These are phyloP conservation scores for Akanthomyces uredinophilus DNA, from an alignment of 2,329 filamentous ascomycete species.

Conservation along the genomic window DNA sequence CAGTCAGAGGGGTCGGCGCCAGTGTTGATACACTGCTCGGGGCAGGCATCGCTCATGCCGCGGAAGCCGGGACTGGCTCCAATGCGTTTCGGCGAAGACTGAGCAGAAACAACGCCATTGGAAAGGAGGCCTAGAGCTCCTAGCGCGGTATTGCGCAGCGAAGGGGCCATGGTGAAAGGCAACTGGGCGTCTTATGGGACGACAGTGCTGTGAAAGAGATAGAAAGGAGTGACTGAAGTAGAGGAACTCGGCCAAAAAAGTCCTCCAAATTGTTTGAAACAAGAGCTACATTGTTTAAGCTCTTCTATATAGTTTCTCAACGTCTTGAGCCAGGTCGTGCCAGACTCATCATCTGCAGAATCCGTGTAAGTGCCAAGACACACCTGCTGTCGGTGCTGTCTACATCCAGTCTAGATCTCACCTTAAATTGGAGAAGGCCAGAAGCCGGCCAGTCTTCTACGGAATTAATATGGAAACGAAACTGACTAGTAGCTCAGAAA, in stretches of 20 bases:
- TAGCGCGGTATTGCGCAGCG: neutral
- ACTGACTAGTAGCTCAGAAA: neutral
- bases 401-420: conserved; percentile 1
- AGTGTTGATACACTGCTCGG: neutral
- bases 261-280: neutral
- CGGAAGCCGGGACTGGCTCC: neutral
- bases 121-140: neutral
- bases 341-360: too few species aligned
- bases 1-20: neutral
- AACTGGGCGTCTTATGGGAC: too few species aligned
- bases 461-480: conserved; percentile 2
- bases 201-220: neutral
- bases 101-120: neutral
- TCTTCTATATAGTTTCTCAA: neutral
- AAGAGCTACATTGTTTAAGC: neutral
- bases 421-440: neutral
- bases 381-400: neutral
- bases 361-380: conserved; percentile 1
- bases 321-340: neutral
- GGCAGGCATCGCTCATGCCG: neutral
- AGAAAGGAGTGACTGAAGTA: neutral
- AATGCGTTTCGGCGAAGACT: neutral
- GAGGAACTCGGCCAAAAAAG: neutral
- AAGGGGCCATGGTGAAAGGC: neutral
- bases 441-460: neutral